These are phyloP conservation scores for Colletotrichum orchidophilum DNA, from an alignment of 2,329 filamentous ascomycete genomes.

Conservation along the genomic window DNA sequence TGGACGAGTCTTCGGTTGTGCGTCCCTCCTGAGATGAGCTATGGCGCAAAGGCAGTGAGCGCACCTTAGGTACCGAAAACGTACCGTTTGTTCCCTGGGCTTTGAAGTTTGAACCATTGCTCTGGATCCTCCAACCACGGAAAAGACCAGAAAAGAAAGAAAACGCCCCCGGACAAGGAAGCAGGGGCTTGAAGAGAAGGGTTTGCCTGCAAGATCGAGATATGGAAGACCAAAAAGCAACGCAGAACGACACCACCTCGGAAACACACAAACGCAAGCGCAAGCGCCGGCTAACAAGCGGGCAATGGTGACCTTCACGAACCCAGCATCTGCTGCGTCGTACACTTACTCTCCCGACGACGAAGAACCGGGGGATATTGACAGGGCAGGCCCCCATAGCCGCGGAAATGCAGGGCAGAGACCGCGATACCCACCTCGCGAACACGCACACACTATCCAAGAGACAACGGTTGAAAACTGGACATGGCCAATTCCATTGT, in stretches of 20 bases:
- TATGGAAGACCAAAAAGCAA: not conserved
- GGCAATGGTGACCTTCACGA: not conserved
- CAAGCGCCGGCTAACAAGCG: not conserved
- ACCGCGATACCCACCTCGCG: not conserved
- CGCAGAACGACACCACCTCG: not conserved
- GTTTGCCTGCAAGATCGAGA: not conserved
- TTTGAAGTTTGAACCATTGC: not conserved
- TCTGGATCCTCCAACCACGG: not conserved
- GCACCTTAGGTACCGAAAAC: not conserved
- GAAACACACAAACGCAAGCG: not conserved
- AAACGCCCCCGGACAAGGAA: too few species aligned
- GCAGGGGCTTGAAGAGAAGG: not conserved
- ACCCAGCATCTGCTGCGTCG: not conserved
- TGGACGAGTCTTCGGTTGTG: conserved; percentile 10
- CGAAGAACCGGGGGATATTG: not conserved
- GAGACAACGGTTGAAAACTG: not conserved
- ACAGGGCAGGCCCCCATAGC: conserved; percentile 20
- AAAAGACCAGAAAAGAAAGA: too few species aligned
- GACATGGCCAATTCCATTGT: not conserved
- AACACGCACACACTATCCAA: not conserved
- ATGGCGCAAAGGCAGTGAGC: not conserved
- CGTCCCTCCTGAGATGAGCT: conserved; percentile 10
- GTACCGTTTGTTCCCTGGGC: not conserved
- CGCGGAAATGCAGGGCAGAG: not conserved
- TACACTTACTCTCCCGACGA: not conserved